Base-by-base conservation (phyloP, 2,329 filamentous ascomycete genomes). In the Pseudogymnoascus verrucosus region DNA sequence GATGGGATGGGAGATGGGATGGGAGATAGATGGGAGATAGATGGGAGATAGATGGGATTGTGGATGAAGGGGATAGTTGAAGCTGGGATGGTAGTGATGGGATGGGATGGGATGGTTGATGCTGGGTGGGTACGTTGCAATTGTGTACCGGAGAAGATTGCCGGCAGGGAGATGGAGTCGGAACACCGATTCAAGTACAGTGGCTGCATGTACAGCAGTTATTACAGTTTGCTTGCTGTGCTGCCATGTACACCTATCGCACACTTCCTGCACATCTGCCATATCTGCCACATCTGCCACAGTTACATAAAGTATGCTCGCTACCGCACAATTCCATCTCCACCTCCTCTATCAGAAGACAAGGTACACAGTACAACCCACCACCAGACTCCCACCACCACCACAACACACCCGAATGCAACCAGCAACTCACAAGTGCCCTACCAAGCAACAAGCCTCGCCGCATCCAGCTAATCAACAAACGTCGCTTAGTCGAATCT, bases 401-500 rank as follows among this genome's bases (percentile, higher is more conserved):
- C 19, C 19, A 19, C 19, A 21, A 16, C 40, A 44, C 40, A 42
- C 39, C 39, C 40, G 40, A 44, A 44, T 44, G 40, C 40, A 44
- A 44, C 40, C 40, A 44, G 40, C 4, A 40, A 19, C 39, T 10
- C 37, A 3, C 37, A 39, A 7, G 14, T 39, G 37, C 39, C 16
- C 40, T 21, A 44, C 40, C 40, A 44, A 44, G 40, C 40, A 44
- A 44, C 51, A 59, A 59, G 51, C 51, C 26, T 59, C 51, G 51
- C 34, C 34, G 51, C 51, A 31, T 59, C 51, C n/a, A 59, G 51
- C 51, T 36, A 59, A 28, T 28, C 51, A 26, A 19, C 7, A 21
- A 21, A 21, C 10, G 19, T 44, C 40, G 19, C 7, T 40, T 40
- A 40, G n/a, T 16, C n/a, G 28, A 31, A 10, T 31, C 28, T 8